phyloP scores from a whole-genome alignment of 2,329 filamentous ascomycete genomes.

The Venturia oleaginea region DNA sequence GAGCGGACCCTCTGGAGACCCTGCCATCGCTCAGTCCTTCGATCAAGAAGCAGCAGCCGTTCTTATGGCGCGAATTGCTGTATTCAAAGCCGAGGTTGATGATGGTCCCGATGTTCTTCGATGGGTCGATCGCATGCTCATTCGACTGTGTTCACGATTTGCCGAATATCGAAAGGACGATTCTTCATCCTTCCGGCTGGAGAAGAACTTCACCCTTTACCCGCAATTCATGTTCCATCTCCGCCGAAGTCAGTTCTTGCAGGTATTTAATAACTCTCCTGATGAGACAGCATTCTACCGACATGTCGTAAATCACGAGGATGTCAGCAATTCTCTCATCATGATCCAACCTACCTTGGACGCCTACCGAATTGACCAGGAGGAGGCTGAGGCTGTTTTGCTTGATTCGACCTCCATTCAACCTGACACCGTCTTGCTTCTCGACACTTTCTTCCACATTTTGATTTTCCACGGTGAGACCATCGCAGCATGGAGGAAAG shows the following conservation, averaged over 20 bases:
- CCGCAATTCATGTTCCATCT: slow-evolving; percentile 99
- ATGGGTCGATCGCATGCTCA: slow-evolving; percentile 98
- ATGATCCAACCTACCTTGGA: slow-evolving; percentile 99
- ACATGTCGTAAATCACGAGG: slow-evolving; percentile 93
- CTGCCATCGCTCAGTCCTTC: slow-evolving; percentile 91
- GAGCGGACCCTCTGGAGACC: slow-evolving; percentile 88
- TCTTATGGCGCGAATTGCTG: slow-evolving; percentile 97
- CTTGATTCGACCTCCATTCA: slow-evolving; percentile 96
- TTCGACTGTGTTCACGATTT: slow-evolving; percentile 89
- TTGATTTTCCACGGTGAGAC: slow-evolving; percentile 98
- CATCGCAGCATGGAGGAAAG: slow-evolving; percentile 95
- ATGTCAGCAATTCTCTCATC: slow-evolving; percentile 89
- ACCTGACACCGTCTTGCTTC: slow-evolving; percentile 80
- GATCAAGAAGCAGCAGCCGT: slow-evolving; percentile 97
- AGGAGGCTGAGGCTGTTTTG: slow-evolving; percentile 85
- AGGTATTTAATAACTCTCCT: slow-evolving; percentile 98
- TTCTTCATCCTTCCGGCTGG: slow-evolving; percentile 81
- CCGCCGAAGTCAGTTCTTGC: slow-evolving; percentile 90
- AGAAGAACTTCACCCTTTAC: slow-evolving; percentile 98
- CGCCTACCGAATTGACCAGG: slow-evolving; percentile 93
- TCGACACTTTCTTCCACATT: slow-evolving; percentile 99
- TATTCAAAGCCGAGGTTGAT: slow-evolving; percentile 97
- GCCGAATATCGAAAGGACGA: slow-evolving; percentile 98
- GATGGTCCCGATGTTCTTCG: slow-evolving; percentile 96
- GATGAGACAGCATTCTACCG: slow-evolving; percentile 99